A percentile compares a stretch with the other conserved stretches of the same genome.
These are phyloP conservation scores for Agroathelia rolfsii DNA, from an alignment of 1,284 basidiomycete genomes.

Conservation along the genomic window DNA sequence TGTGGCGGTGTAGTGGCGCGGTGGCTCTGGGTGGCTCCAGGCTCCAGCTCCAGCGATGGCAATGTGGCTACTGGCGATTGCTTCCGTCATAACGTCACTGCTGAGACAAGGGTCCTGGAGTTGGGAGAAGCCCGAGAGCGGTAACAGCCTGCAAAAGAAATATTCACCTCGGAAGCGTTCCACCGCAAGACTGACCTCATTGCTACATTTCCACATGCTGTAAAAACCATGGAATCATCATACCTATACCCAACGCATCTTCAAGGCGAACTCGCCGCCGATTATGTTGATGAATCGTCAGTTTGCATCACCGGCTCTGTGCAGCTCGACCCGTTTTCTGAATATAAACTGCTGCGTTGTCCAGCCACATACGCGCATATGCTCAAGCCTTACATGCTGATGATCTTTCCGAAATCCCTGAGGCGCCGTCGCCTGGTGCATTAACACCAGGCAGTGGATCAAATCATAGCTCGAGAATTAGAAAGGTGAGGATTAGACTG, in stretches of 20 bases:
- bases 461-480: no score
- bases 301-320: slow-evolving; percentile 14
- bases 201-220: not conserved
- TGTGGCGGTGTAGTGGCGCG: no score
- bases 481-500: no score
- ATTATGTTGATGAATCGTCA: slow-evolving; percentile 69
- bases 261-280: slow-evolving; percentile 23
- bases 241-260: not conserved
- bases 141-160: no score
- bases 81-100: no score
- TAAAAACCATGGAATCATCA: not conserved
- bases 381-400: slow-evolving; percentile 54
- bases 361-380: slow-evolving; percentile 67
- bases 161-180: no score
- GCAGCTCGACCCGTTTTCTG: slow-evolving; percentile 7
- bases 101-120: no score
- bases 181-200: slow-evolving; percentile 1
- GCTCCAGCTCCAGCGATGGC: no score
- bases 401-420: slow-evolving; percentile 35
- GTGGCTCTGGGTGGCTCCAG: no score
- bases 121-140: no score
- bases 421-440: slow-evolving; percentile 21
- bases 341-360: slow-evolving; percentile 1
- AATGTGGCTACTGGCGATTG: no score
- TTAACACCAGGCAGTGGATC: slow-evolving; percentile 14